Evolutionary conservation across 768 basidiomycete genomes (phyloP).

Genomic region (Candolleomyces aberdarensis): DNA sequence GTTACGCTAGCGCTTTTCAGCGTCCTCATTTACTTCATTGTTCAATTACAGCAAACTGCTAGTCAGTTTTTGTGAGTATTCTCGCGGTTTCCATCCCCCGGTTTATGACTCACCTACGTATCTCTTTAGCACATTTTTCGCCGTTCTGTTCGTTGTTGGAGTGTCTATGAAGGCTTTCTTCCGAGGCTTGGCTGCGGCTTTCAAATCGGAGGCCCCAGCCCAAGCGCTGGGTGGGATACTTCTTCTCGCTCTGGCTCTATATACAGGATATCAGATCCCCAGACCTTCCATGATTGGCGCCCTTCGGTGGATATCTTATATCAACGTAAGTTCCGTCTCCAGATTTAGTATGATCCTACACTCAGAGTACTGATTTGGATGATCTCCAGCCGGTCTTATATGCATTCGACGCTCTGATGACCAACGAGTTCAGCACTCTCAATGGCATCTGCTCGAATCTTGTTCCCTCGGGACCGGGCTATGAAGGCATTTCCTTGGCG

Average conservation of each 20-base stretch:
- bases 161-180: slow-evolving; percentile 76
- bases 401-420: slow-evolving; percentile 71
- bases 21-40: slow-evolving; percentile 60
- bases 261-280: slow-evolving; percentile 46
- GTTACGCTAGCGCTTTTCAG: slow-evolving; percentile 41
- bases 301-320: slow-evolving; percentile 62
- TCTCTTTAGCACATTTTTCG: slow-evolving; percentile 46
- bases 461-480: slow-evolving; percentile 61
- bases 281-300: slow-evolving; percentile 64
- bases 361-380: background rate
- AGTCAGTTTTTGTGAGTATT: slow-evolving; percentile 62
- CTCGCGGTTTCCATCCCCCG: slow-evolving; percentile 2
- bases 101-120: slow-evolving; percentile 3
- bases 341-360: background rate
- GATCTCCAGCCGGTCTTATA: slow-evolving; percentile 55
- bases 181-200: slow-evolving; percentile 59
- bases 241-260: slow-evolving; percentile 27
- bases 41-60: slow-evolving; percentile 50
- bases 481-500: slow-evolving; percentile 46
- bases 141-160: slow-evolving; percentile 56
- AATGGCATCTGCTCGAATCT: slow-evolving; percentile 58
- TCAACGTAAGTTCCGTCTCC: slow-evolving; percentile 40
- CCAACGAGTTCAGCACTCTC: slow-evolving; percentile 78
- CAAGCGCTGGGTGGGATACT: slow-evolving; percentile 54
- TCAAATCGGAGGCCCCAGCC: slow-evolving; percentile 57